Conservation (phyloP, 169 alveolate genomes). For the Cryptosporidium tyzzeri region DNA sequence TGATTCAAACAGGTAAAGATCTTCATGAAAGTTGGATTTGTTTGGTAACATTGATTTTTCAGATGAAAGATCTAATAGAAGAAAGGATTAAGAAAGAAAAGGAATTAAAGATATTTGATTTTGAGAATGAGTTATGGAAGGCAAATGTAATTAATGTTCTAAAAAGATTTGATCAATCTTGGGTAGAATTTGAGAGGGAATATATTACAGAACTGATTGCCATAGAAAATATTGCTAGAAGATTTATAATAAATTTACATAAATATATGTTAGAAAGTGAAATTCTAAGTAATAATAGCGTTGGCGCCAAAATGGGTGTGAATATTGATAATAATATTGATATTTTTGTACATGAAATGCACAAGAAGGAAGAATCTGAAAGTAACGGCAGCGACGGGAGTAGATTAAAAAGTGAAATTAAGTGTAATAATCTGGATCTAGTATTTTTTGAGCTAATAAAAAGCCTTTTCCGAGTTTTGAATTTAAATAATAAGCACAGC, state of each 20-base stretch:
- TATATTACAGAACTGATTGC: slow-evolving; percentile 53
- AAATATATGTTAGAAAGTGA: slow-evolving; percentile 26
- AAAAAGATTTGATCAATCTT: slow-evolving; percentile 37
- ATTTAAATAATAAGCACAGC: slow-evolving; percentile 17
- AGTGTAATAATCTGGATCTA: not conserved
- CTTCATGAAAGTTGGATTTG: slow-evolving; percentile 55
- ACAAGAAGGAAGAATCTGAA: not conserved
- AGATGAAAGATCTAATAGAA: slow-evolving; percentile 32
- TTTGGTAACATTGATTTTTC: slow-evolving; percentile 34
- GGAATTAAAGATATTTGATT: slow-evolving; percentile 16
- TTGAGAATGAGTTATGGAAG: slow-evolving; percentile 45
- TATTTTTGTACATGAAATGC: not conserved
- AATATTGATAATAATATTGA: not conserved
- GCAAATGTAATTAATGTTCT: slow-evolving; percentile 23
- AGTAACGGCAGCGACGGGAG: not conserved
- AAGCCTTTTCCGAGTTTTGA: slow-evolving; percentile 24
- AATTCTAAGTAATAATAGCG: not conserved
- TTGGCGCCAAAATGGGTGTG: not conserved
- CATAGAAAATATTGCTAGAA: slow-evolving; percentile 51
- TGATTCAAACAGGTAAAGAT: slow-evolving; percentile 33
- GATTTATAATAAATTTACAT: slow-evolving; percentile 38
- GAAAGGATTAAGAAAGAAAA: slow-evolving; percentile 18
- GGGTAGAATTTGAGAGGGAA: slow-evolving; percentile 44
- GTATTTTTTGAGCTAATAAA: slow-evolving; percentile 28
- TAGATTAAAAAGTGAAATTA: not conserved